Percentiles rank a stretch among this genome's conserved stretches.
phyloP scores from a whole-genome alignment of 108 stramenopile genomes.

The Poteriospumella lacustris region DNA sequence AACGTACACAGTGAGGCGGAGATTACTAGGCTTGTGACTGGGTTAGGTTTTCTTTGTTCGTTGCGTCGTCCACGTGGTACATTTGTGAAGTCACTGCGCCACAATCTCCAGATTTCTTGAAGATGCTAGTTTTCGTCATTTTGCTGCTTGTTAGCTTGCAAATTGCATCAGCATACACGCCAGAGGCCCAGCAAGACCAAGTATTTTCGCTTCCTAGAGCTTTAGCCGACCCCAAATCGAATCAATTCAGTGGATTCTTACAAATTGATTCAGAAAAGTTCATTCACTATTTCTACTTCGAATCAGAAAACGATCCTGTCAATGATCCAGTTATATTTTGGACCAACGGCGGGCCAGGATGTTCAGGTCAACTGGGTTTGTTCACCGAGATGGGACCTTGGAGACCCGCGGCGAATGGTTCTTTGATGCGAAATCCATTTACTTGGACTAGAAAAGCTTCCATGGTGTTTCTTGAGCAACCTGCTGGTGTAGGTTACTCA shows the following conservation, averaged over 20 bases:
- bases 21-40: no score
- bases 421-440: neutral
- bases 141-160: no score
- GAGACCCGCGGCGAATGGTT: neutral
- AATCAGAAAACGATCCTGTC: slow-evolving; percentile 47
- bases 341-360: slow-evolving; percentile 60
- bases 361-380: slow-evolving; percentile 1
- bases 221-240: neutral
- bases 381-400: slow-evolving; percentile 15
- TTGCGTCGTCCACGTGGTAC: no score
- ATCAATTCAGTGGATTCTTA: slow-evolving; percentile 4
- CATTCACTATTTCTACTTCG: slow-evolving; percentile 57
- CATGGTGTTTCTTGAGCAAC: slow-evolving; percentile 93
- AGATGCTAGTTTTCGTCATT: no score
- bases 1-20: no score
- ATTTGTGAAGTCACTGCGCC: no score
- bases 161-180: no score
- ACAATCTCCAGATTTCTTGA: no score
- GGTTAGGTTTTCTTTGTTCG: no score
- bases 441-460: slow-evolving; percentile 2
- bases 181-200: neutral
- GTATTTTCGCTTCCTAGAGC: neutral
- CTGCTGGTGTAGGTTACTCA: slow-evolving; percentile 91
- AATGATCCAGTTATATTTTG: slow-evolving; percentile 57
- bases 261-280: neutral